phyloP scores from a whole-genome alignment of 495 filamentous ascomycete genomes.

The Podospora fimiseda region DNA sequence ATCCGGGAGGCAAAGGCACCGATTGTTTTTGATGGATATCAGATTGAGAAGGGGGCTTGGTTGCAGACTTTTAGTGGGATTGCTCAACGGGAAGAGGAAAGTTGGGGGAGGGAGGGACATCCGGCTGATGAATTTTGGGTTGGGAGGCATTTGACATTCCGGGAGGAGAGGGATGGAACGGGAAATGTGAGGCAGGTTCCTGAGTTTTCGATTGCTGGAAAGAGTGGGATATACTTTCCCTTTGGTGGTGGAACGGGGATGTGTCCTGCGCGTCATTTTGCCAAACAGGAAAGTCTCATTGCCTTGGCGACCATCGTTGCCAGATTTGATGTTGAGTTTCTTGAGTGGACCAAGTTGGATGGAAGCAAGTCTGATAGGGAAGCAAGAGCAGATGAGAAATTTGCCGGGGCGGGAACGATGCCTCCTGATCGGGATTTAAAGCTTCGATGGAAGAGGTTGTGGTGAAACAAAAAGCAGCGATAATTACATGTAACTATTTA shows the following conservation, averaged over 20 bases:
- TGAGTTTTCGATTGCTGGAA: not conserved
- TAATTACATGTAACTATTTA: too few species aligned
- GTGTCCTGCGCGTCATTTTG: constrained; percentile 40
- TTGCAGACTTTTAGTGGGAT: constrained; percentile 23
- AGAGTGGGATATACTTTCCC: not conserved
- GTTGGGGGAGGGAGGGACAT: constrained; percentile 25
- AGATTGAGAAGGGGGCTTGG: constrained; percentile 17
- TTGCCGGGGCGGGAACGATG: constrained; percentile 7
- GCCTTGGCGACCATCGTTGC: constrained; percentile 41
- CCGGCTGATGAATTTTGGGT: constrained; percentile 33
- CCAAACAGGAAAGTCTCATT: constrained; percentile 33
- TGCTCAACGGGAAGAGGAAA: constrained; percentile 20
- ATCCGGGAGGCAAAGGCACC: constrained; percentile 16
- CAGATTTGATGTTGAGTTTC: constrained; percentile 46
- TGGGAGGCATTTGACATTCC: constrained; percentile 19
- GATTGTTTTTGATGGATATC: constrained; percentile 16
- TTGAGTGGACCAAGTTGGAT: constrained; percentile 17
- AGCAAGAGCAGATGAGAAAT: constrained; percentile 13
- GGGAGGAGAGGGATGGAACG: constrained; percentile 1
- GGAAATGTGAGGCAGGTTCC: not conserved
- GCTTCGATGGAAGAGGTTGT: constrained; percentile 18
- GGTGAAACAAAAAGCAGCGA: too few species aligned
- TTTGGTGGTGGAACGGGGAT: constrained; percentile 14
- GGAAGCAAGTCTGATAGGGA: constrained; percentile 17
- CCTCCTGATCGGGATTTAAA: constrained; percentile 28